Evolutionary conservation across 305 asterid genomes (phyloP).

Genomic region (Fraxinus sp.): DNA sequence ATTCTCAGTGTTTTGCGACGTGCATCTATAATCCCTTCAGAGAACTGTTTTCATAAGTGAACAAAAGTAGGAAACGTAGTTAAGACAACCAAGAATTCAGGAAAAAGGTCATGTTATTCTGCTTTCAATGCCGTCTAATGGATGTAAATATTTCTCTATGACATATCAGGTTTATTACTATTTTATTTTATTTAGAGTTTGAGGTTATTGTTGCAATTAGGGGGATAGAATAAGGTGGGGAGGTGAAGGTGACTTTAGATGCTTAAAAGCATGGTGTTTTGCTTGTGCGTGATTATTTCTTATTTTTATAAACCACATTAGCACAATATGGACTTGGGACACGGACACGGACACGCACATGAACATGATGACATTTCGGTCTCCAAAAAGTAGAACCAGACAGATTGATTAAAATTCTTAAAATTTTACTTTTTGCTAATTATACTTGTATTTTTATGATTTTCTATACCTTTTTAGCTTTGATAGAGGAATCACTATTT

Average conservation of each 20-base stretch:
- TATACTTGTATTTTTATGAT: neutral
- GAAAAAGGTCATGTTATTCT: neutral
- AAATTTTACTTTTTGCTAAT: neutral
- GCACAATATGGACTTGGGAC: neutral
- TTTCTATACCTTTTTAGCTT: neutral
- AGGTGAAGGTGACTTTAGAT: neutral
- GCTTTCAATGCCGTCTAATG: constrained; percentile 3
- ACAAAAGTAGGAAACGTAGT: neutral
- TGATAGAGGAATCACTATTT: neutral
- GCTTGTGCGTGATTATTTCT: neutral
- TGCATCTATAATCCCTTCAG: neutral
- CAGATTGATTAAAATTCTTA: neutral
- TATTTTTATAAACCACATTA: neutral
- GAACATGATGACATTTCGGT: neutral
- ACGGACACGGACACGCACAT: neutral
- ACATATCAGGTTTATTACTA: neutral
- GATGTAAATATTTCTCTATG: neutral
- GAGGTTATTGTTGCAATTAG: neutral
- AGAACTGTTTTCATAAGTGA: neutral
- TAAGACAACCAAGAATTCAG: neutral
- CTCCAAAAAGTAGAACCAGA: neutral
- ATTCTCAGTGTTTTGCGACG: neutral
- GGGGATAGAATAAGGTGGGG: neutral
- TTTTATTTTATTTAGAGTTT: neutral
- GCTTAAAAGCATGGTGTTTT: neutral